Evolutionary conservation across 2,329 filamentous ascomycete genomes (phyloP).

Genomic region (Scedosporium dehoogii): DNA sequence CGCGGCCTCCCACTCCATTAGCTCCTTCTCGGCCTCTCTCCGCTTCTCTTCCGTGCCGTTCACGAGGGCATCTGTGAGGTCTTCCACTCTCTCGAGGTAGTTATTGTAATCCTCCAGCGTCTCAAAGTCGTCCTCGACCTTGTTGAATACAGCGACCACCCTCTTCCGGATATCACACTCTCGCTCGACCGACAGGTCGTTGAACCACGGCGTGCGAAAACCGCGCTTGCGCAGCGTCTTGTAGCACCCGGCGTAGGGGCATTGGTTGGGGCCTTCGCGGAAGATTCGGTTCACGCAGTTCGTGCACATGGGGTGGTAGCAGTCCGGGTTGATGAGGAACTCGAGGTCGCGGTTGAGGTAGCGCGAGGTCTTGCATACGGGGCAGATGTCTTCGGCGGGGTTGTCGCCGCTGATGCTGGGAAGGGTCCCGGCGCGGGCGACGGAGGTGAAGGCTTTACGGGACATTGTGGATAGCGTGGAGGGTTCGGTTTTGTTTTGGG

Average conservation of each 20-base stretch:
- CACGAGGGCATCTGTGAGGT: constrained; percentile 81
- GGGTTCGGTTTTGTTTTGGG: background rate
- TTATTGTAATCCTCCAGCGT: constrained; percentile 77
- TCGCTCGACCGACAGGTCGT: constrained; percentile 76
- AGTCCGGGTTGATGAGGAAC: constrained; percentile 95
- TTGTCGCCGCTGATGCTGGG: constrained; percentile 17
- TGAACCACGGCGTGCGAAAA: constrained; percentile 84
- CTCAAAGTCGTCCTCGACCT: constrained; percentile 84
- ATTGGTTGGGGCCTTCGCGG: constrained; percentile 80
- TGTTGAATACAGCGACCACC: constrained; percentile 74
- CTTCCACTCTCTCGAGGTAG: constrained; percentile 88
- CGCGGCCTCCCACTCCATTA: constrained; percentile 56
- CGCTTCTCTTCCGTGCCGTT: constrained; percentile 57
- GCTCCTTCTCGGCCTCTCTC: constrained; percentile 31
- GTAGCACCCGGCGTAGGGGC: constrained; percentile 80
- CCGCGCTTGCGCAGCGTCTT: constrained; percentile 75
- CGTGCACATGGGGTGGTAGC: constrained; percentile 98
- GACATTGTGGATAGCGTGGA: constrained; percentile 20
- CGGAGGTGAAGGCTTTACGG: constrained; percentile 19
- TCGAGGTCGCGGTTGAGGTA: constrained; percentile 92
- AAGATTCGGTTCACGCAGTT: constrained; percentile 94
- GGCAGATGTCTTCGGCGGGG: constrained; percentile 63
- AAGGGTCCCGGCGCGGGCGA: constrained; percentile 8
- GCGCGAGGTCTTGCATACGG: constrained; percentile 91
- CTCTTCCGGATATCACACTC: constrained; percentile 85